Conservation (phyloP, 176 grass and related monocot genomes). For the Hyparrhenia diplandra region DNA sequence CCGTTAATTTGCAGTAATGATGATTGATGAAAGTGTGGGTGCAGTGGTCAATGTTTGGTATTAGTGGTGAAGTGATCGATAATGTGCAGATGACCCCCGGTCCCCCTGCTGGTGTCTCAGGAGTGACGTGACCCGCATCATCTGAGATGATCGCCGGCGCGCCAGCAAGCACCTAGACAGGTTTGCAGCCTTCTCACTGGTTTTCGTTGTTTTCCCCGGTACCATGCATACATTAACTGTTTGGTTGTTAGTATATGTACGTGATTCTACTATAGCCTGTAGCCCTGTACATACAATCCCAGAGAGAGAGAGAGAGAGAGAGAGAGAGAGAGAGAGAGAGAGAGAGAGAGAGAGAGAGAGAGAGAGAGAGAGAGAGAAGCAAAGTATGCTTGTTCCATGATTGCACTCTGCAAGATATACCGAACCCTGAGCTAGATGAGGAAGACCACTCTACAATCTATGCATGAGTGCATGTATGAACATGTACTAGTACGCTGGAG, state of each 20-base stretch:
- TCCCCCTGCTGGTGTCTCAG: too few relatives aligned
- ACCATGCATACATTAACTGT: background rate
- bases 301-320: background rate
- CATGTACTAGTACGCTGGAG: background rate
- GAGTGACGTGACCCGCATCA: background rate
- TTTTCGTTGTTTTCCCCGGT: background rate
- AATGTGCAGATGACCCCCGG: constrained; percentile 17
- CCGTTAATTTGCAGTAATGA: background rate
- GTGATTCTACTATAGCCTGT: background rate
- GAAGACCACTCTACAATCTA: background rate
- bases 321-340: background rate
- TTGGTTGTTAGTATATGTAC: background rate
- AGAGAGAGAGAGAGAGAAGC: too few relatives aligned
- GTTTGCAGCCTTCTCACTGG: background rate
- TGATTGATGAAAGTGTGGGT: background rate
- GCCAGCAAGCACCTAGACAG: background rate
- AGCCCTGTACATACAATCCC: background rate
- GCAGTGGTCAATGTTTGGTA: background rate
- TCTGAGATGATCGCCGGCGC: background rate
- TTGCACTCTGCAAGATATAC: background rate
- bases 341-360: too few relatives aligned
- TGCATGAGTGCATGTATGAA: background rate
- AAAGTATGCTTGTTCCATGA: background rate
- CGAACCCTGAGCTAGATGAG: background rate
- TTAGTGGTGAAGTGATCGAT: background rate